Conservation (phyloP, 257 asterid species). For the Vinca minor region DNA sequence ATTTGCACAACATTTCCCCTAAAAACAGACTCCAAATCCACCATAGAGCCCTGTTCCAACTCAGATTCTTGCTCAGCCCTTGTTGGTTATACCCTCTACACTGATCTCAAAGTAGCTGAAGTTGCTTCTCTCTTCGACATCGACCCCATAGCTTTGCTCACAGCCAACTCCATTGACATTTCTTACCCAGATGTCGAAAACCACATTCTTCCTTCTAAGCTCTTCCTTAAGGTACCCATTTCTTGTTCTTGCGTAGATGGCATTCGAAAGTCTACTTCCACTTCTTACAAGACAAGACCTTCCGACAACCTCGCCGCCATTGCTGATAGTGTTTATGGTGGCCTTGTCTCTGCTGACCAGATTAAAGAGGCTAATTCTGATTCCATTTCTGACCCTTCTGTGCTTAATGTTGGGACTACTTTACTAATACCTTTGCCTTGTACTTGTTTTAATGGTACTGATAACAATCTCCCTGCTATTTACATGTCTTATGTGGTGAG, state of each 20-base stretch:
- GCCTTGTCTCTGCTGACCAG: conserved; percentile 84
- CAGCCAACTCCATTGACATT: conserved; percentile 68
- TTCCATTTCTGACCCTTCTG: conserved; percentile 59
- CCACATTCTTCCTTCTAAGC: conserved; percentile 77
- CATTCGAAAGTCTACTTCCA: conserved; percentile 60
- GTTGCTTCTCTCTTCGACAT: conserved; percentile 73
- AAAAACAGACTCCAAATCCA: conserved; percentile 49
- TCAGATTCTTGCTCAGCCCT: conserved; percentile 66
- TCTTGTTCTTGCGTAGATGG: conserved; percentile 81
- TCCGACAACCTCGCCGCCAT: conserved; percentile 64
- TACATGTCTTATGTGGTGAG: conserved; percentile 74
- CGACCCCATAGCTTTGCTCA: conserved; percentile 81
- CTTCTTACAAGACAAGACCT: conserved; percentile 66
- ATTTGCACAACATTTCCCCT: not conserved
- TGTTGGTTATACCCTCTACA: conserved; percentile 83
- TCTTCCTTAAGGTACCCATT: conserved; percentile 66
- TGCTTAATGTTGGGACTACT: conserved; percentile 50
- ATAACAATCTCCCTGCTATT: conserved; percentile 72
- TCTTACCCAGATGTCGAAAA: conserved; percentile 82
- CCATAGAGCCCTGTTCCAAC: conserved; percentile 91
- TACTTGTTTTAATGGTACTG: conserved; percentile 78
- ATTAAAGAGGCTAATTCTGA: conserved; percentile 63
- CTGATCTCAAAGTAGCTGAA: conserved; percentile 89
- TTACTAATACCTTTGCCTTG: conserved; percentile 83
- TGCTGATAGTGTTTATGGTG: conserved; percentile 52